phyloP scores from a whole-genome alignment of 805 yeast genomes.

The Lipomyces starkeyi region DNA sequence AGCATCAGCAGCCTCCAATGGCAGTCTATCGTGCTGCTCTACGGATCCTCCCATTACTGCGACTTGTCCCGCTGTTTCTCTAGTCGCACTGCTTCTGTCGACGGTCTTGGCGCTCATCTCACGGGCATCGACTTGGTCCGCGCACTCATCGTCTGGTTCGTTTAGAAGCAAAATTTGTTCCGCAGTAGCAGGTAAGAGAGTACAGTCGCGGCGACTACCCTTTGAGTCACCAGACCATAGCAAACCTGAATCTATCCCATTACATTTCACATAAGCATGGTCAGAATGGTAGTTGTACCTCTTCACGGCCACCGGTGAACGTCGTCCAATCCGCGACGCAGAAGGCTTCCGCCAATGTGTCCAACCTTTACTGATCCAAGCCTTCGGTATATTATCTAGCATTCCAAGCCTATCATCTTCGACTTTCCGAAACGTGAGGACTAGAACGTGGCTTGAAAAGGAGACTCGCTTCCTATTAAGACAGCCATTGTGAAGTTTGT shows the following conservation, averaged over 20 bases:
- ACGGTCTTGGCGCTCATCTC: not conserved
- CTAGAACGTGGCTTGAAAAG: conserved; percentile 1
- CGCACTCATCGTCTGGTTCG: not conserved
- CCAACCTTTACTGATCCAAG: conserved; percentile 4
- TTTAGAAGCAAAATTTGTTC: not conserved
- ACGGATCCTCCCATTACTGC: not conserved
- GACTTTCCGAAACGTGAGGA: conserved; percentile 1
- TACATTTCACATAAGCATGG: not conserved
- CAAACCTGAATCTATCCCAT: not conserved
- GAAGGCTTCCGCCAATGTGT: not conserved
- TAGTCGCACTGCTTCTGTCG: not conserved
- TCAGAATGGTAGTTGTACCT: not conserved
- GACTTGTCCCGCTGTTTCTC: not conserved
- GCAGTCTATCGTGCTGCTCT: not conserved
- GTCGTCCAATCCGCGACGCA: conserved; percentile 1
- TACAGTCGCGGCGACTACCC: not conserved
- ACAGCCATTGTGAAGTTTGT: not conserved
- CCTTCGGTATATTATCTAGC: not conserved
- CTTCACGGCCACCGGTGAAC: not conserved
- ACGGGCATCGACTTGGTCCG: not conserved
- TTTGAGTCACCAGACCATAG: not conserved
- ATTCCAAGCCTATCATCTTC: not conserved
- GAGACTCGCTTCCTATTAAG: not conserved
- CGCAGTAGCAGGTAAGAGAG: not conserved
- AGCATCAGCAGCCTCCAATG: not conserved